phyloP scores from a whole-genome alignment of 2,329 filamentous ascomycete genomes.

The Clarireedia monteithiana region DNA sequence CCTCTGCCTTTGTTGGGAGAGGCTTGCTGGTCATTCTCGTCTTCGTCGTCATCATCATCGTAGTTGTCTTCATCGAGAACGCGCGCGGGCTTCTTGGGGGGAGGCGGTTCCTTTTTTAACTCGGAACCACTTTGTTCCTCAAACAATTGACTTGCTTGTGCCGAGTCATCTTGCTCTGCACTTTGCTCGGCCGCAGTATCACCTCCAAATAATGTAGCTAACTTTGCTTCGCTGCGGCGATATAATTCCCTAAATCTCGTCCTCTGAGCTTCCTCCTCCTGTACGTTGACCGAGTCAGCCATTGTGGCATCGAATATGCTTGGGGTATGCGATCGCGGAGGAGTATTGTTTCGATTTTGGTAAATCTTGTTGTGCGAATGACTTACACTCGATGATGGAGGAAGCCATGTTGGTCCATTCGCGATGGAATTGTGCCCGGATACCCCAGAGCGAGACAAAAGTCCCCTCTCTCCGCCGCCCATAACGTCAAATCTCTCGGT shows the following conservation, averaged over 20 bases:
- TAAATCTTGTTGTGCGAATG: conserved; percentile 40
- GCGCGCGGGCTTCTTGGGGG: conserved; percentile 64
- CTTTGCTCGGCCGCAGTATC: conserved; percentile 22
- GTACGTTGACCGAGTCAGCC: conserved; percentile 42
- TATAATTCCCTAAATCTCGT: conserved; percentile 71
- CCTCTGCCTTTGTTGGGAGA: conserved; percentile 46
- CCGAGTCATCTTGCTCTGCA: conserved; percentile 23
- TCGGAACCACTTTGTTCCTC: conserved; percentile 45
- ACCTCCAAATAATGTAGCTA: conserved; percentile 64
- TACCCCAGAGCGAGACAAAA: conserved; percentile 22
- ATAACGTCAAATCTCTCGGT: conserved; percentile 12
- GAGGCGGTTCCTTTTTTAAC: conserved; percentile 36
- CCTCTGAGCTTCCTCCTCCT: conserved; percentile 61
- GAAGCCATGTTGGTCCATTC: conserved; percentile 51
- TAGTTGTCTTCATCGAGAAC: conserved; percentile 81
- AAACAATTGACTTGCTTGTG: conserved; percentile 32
- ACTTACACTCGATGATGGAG: conserved; percentile 44
- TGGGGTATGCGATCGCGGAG: conserved; percentile 25
- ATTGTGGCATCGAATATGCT: conserved; percentile 33
- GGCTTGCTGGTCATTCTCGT: conserved; percentile 46
- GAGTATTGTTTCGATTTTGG: conserved; percentile 54
- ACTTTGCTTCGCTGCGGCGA: conserved; percentile 66
- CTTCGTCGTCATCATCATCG: conserved; percentile 72
- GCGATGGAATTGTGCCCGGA: conserved; percentile 20
- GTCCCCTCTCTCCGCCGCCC: conserved; percentile 15